Conservation (phyloP, 2,329 filamentous ascomycete genomes). For the Gaeumannomyces sp. region DNA sequence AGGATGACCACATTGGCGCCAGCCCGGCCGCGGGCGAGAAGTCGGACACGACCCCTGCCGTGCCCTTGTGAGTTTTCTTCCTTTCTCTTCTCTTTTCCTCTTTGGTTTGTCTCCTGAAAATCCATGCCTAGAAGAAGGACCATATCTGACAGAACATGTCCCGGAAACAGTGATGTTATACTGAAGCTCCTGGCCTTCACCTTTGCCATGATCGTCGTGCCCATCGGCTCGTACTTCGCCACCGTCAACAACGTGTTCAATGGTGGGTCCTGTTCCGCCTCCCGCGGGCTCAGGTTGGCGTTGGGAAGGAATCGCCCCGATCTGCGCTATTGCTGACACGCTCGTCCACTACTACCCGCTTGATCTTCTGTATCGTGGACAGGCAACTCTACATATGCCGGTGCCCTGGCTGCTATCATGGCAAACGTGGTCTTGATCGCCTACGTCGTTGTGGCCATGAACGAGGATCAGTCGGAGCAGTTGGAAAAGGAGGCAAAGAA, state of each 20-base stretch:
- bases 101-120: conserved; percentile 15
- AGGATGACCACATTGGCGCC: conserved; percentile 41
- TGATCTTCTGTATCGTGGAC: conserved; percentile 3
- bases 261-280: conserved; percentile 44
- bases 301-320: not conserved
- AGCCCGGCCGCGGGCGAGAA: conserved; percentile 41
- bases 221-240: conserved; percentile 84
- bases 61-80: conserved; percentile 55
- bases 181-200: conserved; percentile 87
- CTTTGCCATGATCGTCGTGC: conserved; percentile 79
- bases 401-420: conserved; percentile 76
- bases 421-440: conserved; percentile 85
- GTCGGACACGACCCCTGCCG: conserved; percentile 74
- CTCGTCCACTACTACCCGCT: not conserved
- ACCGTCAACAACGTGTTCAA: conserved; percentile 70
- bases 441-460: conserved; percentile 90
- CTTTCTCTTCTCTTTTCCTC: conserved; percentile 35
- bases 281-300: not conserved
- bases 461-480: conserved; percentile 62
- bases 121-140: not conserved
- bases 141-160: not conserved
- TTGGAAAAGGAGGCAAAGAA: conserved; percentile 46
- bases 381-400: conserved; percentile 88
- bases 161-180: conserved; percentile 63
- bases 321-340: not conserved